phyloP scores from a whole-genome alignment of 306 rosid species.

The Dicorynia guianensis region DNA sequence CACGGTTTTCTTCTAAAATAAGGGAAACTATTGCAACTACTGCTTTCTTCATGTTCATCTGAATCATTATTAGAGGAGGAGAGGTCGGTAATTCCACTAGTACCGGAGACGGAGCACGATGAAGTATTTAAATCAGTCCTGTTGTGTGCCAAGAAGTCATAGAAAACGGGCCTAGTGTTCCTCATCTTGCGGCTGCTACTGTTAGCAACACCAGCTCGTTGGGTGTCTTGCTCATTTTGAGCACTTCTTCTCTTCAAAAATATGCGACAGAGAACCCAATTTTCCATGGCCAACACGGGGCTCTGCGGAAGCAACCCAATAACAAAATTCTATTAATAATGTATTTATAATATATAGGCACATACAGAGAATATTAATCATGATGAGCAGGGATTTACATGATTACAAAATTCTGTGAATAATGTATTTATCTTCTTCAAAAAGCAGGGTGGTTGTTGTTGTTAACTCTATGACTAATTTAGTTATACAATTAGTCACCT shows the following conservation, averaged over 20 bases:
- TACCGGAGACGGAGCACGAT: slow-evolving; percentile 70
- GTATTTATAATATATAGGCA: background rate
- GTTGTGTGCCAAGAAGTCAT: slow-evolving; percentile 75
- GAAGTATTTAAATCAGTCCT: slow-evolving; percentile 51
- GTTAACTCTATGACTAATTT: too few relatives aligned
- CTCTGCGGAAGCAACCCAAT: slow-evolving; percentile 45
- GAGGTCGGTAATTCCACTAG: slow-evolving; percentile 77
- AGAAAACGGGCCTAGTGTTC: slow-evolving; percentile 66
- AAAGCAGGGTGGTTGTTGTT: too few relatives aligned
- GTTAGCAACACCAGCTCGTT: slow-evolving; percentile 13
- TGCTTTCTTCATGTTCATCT: slow-evolving; percentile 81
- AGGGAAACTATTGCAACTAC: slow-evolving; percentile 70
- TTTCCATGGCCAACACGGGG: slow-evolving; percentile 49
- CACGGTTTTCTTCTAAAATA: slow-evolving; percentile 53
- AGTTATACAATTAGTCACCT: too few relatives aligned
- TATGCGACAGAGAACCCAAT: slow-evolving; percentile 94
- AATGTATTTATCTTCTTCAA: too few relatives aligned
- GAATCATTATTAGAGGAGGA: slow-evolving; percentile 45
- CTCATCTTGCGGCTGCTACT: slow-evolving; percentile 1
- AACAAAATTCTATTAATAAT: background rate
- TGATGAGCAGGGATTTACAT: too few relatives aligned
- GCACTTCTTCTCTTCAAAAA: slow-evolving; percentile 80
- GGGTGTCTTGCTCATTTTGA: slow-evolving; percentile 50
- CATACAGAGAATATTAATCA: too few relatives aligned
- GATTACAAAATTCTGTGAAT: too few relatives aligned